Percentiles rank a stretch among this genome's conserved stretches.
These are phyloP conservation scores for Madurella mycetomatis DNA, from an alignment of 2,329 filamentous ascomycete species.

Conservation along the genomic window DNA sequence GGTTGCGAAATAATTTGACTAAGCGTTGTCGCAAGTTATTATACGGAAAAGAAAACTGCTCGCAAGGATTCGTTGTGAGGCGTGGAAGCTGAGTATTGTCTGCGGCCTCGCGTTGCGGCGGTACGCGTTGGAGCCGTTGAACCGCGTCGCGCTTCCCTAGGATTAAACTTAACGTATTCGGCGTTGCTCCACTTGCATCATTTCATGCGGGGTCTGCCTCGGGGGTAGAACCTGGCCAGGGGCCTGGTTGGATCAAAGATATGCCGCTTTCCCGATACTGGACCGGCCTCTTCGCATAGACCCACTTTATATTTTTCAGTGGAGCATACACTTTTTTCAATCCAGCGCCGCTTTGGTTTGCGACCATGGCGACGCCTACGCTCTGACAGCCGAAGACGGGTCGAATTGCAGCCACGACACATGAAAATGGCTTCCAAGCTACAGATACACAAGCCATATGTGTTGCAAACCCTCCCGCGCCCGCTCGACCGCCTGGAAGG, in stretches of 20 bases:
- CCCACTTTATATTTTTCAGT: slow-evolving; percentile 21
- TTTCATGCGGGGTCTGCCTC: neutral
- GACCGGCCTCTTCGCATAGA: neutral
- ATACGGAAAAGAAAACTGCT: neutral
- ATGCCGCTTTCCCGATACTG: slow-evolving; percentile 11
- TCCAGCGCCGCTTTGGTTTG: slow-evolving; percentile 11
- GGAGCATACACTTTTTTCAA: slow-evolving; percentile 22
- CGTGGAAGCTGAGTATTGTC: neutral
- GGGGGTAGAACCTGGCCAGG: neutral
- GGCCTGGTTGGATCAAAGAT: slow-evolving; percentile 21
- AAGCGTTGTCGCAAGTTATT: neutral
- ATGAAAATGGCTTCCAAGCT: slow-evolving; percentile 53
- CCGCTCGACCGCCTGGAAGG: slow-evolving; percentile 49
- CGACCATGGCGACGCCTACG: slow-evolving; percentile 12
- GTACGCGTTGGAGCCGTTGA: slow-evolving; percentile 1
- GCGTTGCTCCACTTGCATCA: slow-evolving; percentile 16
- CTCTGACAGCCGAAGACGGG: slow-evolving; percentile 1
- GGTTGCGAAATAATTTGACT: neutral
- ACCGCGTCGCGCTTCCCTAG: slow-evolving; percentile 23
- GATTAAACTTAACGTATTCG: slow-evolving; percentile 3
- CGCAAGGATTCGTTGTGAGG: neutral
- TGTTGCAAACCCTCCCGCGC: slow-evolving; percentile 55
- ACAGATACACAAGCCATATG: slow-evolving; percentile 60
- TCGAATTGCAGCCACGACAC: slow-evolving; percentile 4
- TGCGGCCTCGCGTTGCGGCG: neutral